Evolutionary conservation across 139 green algal species (phyloP), one percentile per base, ranked within the genome.

Genomic region (Auxenochlorella pyrenoidosa): DNA sequence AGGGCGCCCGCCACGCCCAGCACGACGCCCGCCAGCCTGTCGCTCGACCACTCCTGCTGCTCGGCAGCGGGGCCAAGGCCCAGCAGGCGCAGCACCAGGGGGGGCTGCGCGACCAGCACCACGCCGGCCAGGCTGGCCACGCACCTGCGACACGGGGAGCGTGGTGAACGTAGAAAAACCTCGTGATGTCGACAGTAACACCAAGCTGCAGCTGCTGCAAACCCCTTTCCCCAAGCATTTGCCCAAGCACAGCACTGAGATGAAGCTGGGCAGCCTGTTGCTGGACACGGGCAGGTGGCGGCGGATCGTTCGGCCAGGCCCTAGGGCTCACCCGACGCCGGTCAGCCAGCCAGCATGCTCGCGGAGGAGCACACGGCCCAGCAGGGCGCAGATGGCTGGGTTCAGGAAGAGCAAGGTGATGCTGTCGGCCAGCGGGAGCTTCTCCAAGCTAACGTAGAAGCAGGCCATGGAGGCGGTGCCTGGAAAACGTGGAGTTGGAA

Each of bases 341-440:
- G 86, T 85, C 1, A 34, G 30, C 60, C 87, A 80, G 36, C 59
- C 87, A 51, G 75, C 41, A 10, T 28, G 44, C 66, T 92, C 87
- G n/a, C 85, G 73, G 0, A 75, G 75, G 24, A 93, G 43, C 5
- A 82, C 2, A 60, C 84, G 88, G 40, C 87, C 92, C 73, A 92
- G 38, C 3, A 94, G 30, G 1, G 84, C 75, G 3, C 82, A 87
- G 3, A 94, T 32, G 13, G 87, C 89, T 0, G 92, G 92, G 65
- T 85, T 90, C 40, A 72, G 75, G 73, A 91, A 94, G 59, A 93
- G 88, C 3, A 94, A 78, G 2, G 92, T 91, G 36, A 94, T 90
- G 24, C 84, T 84, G 43, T 91, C 88, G 0, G 58, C 78, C 24
- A 93, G 75, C 24, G 88, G 73, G 47, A 93, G 75, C 19, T 81